Evolutionary conservation across 805 yeast genomes (phyloP).

Genomic region (Diddensiella caesifluorescens): DNA sequence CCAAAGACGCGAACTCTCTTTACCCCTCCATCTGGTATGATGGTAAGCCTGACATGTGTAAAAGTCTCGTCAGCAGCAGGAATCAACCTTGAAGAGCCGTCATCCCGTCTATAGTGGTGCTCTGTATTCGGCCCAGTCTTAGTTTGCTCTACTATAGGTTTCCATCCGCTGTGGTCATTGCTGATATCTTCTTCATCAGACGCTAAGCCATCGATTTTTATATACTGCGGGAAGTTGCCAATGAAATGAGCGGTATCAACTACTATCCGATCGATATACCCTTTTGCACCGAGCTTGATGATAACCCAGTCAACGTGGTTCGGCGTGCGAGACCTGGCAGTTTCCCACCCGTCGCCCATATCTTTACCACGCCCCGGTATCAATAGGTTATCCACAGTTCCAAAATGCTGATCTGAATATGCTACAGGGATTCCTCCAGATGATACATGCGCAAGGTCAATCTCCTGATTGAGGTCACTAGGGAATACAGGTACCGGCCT

Average conservation of each 20-base stretch:
- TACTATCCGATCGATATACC: constrained; percentile 48
- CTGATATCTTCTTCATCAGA: constrained; percentile 33
- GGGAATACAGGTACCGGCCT: constrained; percentile 69
- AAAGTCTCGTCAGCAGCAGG: constrained; percentile 22
- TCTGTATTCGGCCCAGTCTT: constrained; percentile 83
- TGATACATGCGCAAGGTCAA: constrained; percentile 76
- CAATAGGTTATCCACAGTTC: constrained; percentile 81
- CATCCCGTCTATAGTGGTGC: constrained; percentile 43
- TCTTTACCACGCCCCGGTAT: constrained; percentile 93
- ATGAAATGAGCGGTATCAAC: constrained; percentile 92
- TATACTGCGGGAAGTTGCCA: constrained; percentile 88
- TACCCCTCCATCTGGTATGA: constrained; percentile 96
- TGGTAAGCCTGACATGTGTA: constrained; percentile 71
- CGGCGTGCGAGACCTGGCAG: constrained; percentile 74
- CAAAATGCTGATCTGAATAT: constrained; percentile 89
- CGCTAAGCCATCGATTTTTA: constrained; percentile 60
- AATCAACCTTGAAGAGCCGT: constrained; percentile 19
- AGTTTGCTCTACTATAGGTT: constrained; percentile 53
- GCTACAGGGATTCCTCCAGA: constrained; percentile 86
- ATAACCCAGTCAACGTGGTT: constrained; percentile 93
- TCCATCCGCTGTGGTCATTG: constrained; percentile 50
- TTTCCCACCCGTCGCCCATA: constrained; percentile 99
- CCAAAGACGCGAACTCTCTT: constrained; percentile 87
- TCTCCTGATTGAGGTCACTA: constrained; percentile 37
- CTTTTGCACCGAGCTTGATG: constrained; percentile 69